Evolutionary conservation across 83 land plant genomes (phyloP).

Genomic region (Isoetes engelmannii): DNA sequence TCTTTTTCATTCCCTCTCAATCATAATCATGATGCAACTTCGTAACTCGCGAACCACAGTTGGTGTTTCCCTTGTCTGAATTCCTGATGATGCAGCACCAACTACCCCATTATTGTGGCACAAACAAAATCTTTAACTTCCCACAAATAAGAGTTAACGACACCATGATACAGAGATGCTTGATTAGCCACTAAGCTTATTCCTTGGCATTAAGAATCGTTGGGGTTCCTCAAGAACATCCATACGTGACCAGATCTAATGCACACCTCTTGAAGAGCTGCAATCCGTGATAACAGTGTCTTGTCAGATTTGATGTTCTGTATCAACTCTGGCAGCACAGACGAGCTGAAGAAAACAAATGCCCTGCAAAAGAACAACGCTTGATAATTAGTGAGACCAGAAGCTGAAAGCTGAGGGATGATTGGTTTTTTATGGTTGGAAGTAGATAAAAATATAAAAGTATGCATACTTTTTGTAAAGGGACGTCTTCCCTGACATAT

Average conservation of each 20-base stretch:
- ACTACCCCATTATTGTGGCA: not conserved
- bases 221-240: too few species aligned
- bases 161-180: not conserved
- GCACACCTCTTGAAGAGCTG: conserved; percentile 77
- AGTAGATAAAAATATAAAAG: not conserved
- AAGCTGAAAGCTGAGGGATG: not conserved
- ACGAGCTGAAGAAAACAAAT: conserved; percentile 91
- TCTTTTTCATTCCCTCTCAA: too few species aligned
- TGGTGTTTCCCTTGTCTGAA: not conserved
- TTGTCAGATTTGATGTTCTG: conserved; percentile 61
- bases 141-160: not conserved
- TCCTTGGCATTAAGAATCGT: too few species aligned
- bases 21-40: too few species aligned
- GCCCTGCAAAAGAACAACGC: conserved; percentile 51
- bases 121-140: not conserved
- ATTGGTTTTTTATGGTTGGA: not conserved
- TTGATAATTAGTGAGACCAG: not conserved
- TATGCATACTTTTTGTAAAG: conserved; percentile 77
- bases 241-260: not conserved
- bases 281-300: conserved; percentile 69
- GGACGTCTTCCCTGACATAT: conserved; percentile 80
- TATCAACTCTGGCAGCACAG: conserved; percentile 62
- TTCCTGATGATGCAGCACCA: too few species aligned
- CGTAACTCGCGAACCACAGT: not conserved
- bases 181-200: not conserved